Evolutionary conservation across 257 asterid genomes (phyloP), one percentile per base, ranked within the genome.

Genomic region (Primulina tabacum): DNA sequence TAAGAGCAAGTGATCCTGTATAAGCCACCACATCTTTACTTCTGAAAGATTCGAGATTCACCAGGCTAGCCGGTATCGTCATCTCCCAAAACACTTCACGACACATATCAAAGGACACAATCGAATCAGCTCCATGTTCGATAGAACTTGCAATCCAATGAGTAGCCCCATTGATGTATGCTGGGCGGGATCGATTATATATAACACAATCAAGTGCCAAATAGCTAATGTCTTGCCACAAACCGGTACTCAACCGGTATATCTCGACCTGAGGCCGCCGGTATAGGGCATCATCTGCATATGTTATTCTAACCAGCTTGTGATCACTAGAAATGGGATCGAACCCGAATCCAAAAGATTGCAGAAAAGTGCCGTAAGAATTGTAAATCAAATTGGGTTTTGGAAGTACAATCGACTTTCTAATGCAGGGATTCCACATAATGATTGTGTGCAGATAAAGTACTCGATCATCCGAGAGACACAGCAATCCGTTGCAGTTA

Each of bases 391-490:
- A 29, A 29, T 70, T 74, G 37, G 85, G 87, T 55, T 80, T 80
- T 0, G 87, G 87, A 4, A 85, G 85, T 24, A 69, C 50, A 69
- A 78, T 38, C 0, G 82, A 80, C 24, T 37, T 82, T 7, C 43
- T 78, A n/a, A 80, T 34, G 37, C 73, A 64, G 2, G 89, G 84
- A 70, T 84, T 84, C 89, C 85, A 84, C 18, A 84, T 74, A 69
- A 85, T 56, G 24, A 82, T 37, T 2, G 80, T 78, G 75, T 74
- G 75, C 70, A 52, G 66, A 65, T 57, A 56, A 63, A 70, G 72
- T 16, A 76, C 73, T 0, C 84, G 77, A 74, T 82, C 87, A 56
- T 85, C 87, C 0, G 85, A 85, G 11, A 85, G 77, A 68, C 89
- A 85, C 8, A 85, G 20, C 80, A 85, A 62, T 0, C 85, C 87